Evolutionary conservation across 208 protist genomes (phyloP), one percentile per base, ranked within the genome.

Genomic region (Crithidia sp.): DNA sequence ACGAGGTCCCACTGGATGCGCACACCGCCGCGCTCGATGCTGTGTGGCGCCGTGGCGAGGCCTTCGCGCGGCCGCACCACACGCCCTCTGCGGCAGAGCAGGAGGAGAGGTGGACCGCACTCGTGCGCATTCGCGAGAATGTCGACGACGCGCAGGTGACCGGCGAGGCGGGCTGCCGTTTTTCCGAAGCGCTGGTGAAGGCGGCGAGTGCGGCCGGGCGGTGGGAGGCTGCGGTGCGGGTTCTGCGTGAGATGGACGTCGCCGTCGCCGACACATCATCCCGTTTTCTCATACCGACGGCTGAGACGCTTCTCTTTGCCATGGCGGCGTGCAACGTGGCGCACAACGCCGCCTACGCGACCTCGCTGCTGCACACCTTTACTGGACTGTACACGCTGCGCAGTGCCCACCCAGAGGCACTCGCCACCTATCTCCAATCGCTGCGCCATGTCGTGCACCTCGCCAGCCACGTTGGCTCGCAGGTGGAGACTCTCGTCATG

Each of bases 21-120:
- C 88, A 96, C 76, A 80, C 89, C 4, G 77, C 85, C 53, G 91
- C 91, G 10, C 67, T 96, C 17, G 89, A 94, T 52, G 91, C 91
- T 0, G 68, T 96, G n/a, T 96, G 91, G 89, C 87, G 91, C 43
- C 79, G 88, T 50, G 85, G 66, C 1, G 89, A 93, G 45, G 72
- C 12, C 4, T 96, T 93, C 60, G 87, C 88, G 57, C 78, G 79
- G 53, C 65, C 76, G 43, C 84, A 89, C 37, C 65, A 57, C 49
- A 6, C 36, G 3, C 28, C 82, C 4, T 65, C 79, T 28, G 13
- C 69, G 7, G 52, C 50, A 7, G 76, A 87, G 59, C 72, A 71
- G 19, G 74, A 72, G 10, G 55, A 61, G 17, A 77, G 84, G 58
- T 90, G 85, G 77, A 14, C 59, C 37, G 60, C 70, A 0, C 59